Evolutionary conservation across 1,284 basidiomycete species (phyloP).

Genomic region (Leccinum subspadiceum): DNA sequence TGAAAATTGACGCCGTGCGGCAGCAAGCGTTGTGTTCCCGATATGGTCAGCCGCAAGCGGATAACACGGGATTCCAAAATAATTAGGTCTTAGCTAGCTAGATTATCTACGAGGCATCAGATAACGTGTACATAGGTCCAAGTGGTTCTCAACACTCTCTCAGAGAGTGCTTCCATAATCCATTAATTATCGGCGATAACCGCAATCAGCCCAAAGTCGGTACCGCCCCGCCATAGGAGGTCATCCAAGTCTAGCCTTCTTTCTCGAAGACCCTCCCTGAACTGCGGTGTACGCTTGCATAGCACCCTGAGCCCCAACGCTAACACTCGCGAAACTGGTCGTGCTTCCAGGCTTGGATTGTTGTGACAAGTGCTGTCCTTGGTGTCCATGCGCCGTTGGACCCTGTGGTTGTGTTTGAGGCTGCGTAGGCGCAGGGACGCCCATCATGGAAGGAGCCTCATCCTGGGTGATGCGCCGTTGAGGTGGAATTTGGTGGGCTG

Average conservation of each 20-base stretch:
- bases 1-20: conserved; percentile 3
- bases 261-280: conserved; percentile 38
- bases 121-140: background rate
- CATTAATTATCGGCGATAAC: background rate
- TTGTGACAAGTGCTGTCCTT: conserved; percentile 40
- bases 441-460: conserved; percentile 77
- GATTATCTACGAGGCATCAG: background rate
- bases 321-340: conserved; percentile 50
- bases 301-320: conserved; percentile 40
- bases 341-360: conserved; percentile 50
- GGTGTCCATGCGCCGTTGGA: conserved; percentile 38
- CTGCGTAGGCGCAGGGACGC: conserved; percentile 45
- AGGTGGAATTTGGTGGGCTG: conserved; percentile 61
- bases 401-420: conserved; percentile 38
- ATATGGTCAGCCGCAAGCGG: background rate
- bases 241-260: conserved; percentile 45
- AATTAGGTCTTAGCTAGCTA: background rate
- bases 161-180: background rate
- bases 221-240: background rate
- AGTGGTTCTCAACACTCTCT: background rate
- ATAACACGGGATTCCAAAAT: background rate
- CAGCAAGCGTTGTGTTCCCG: background rate
- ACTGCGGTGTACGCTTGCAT: conserved; percentile 34
- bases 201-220: background rate
- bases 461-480: conserved; percentile 74